Base-by-base conservation (phyloP, 352 stramenopile genomes). In the Pythium graminicola region DNA sequence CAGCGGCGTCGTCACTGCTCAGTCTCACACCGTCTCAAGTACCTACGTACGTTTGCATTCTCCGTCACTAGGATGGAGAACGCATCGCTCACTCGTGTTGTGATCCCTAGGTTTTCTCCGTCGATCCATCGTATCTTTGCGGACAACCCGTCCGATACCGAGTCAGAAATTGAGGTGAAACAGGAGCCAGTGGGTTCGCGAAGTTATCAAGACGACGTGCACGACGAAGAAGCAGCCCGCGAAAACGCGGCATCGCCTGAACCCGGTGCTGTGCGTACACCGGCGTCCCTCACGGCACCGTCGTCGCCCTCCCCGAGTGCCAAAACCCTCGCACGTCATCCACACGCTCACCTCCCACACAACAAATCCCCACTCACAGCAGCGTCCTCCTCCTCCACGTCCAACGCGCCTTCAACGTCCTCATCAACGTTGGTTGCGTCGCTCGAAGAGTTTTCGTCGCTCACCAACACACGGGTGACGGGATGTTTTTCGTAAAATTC, bases 1-100 rank as follows among this genome's bases (percentile, higher is more conserved):
- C 61, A 9, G 61, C 61, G 26, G 61, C 61, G 40, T 69, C 61
- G 46, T 69, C 61, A 50, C 56, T 69, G 33, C 61, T 69, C 3
- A 69, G 56, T 20, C 52, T 69, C 50, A 69, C 61, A 27, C 61
- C 61, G 32, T 62, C 55, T 2, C 61, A 64, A 38, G 16, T 64
- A n/a, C 57, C 57, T 6, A 17, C 42, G 47, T 63, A 42, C 20
- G 46, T 64, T 27, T 23, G 22, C 4, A 27, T 8, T 17, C 17
- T 2, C 9, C 35, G 16, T 33, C 22, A 43, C 11, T 10, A 43
- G 9, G 11, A 20, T 26, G 36, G 9, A 20, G 8, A 7, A 16
- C 19, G 11, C 23, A 13, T 14, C 17, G 19, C 31, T 52, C n/a
- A 52, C 52, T 29, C 6, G 33, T 19, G 13, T 6, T 49, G 17